Base-by-base conservation (phyloP, 148 eudicot species). In the Rhododendron ovatum region DNA sequence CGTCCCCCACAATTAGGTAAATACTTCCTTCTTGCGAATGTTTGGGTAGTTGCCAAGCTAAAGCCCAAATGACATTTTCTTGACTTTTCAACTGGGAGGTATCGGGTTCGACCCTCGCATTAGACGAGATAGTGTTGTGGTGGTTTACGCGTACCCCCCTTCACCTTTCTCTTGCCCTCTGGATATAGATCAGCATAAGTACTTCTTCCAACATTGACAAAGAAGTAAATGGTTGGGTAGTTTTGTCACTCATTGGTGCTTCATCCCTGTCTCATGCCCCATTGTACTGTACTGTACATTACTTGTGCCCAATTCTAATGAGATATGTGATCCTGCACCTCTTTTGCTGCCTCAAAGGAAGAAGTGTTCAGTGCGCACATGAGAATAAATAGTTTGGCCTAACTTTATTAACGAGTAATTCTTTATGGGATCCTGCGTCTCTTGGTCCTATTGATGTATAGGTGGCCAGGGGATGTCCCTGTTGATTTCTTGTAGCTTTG, bases 1-100 rank as follows among this genome's bases (percentile, higher is more conserved):
- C 85, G 84, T 82, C 78, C 86, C 51, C n/a, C 45, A 41, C 7
- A 39, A 61, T 43, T 75, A 39, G 48, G 48, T 75, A 4, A 74
- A 74, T 35, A 15, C 17, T 15, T 33, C 24, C 79, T 74, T 35
- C 74, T 67, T 10, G 71, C 71, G 4, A n/a, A 63, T 63, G 28
- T 63, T 63, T 63, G 41, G 41, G 0, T 30, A 4, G 39, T 71
- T 14, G 63, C 8, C 63, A 57, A 57, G 7, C 22, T 57, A 57
- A 17, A 57, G 63, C 7, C 33, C 73, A 8, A 4, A n/a, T 65
- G 73, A 3, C 13, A 65, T 65, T 26, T 65, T 33, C 33, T 65
- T 65, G 4, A 65, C 73, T 65, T 7, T 26, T 1, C 2, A n/a
- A 24, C 12, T 24, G 28, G 73, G 73, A 9, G 73, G 33, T n/a